phyloP scores from a whole-genome alignment of 1,139 yeast species.

The Yamadazyma dendronema region DNA sequence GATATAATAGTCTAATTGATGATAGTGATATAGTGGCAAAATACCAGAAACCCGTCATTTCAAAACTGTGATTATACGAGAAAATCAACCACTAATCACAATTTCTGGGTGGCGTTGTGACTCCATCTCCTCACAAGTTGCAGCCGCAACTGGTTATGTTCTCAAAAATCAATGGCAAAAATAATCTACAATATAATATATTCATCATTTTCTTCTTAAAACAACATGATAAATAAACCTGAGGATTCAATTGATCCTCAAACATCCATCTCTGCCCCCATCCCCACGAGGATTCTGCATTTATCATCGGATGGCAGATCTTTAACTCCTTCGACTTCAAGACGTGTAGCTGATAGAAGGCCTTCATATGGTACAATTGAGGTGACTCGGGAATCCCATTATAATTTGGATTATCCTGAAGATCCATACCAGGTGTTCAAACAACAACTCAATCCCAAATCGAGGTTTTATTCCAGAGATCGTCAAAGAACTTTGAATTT shows the following conservation, averaged over 20 bases:
- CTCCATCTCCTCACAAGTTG: background rate
- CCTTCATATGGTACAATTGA: conserved; percentile 39
- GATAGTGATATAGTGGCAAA: too few species aligned
- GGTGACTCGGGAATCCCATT: conserved; percentile 41
- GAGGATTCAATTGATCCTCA: conserved; percentile 2
- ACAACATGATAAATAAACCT: background rate
- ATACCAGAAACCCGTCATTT: too few species aligned
- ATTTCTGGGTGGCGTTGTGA: too few species aligned
- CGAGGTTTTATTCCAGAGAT: conserved; percentile 56
- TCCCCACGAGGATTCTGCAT: conserved; percentile 15
- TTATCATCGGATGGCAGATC: conserved; percentile 14
- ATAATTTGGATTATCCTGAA: conserved; percentile 59
- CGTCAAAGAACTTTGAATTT: conserved; percentile 56
- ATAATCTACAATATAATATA: background rate
- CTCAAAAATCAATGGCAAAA: conserved; percentile 7
- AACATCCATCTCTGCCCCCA: conserved; percentile 21
- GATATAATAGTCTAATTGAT: too few species aligned
- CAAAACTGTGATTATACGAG: too few species aligned
- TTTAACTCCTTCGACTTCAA: conserved; percentile 28
- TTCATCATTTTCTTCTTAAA: too few species aligned
- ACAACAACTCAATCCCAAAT: conserved; percentile 46
- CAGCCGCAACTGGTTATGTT: background rate
- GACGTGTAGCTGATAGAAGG: conserved; percentile 23
- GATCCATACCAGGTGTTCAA: conserved; percentile 39
- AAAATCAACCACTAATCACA: too few species aligned